Base-by-base conservation (phyloP, 2,329 filamentous ascomycete genomes). In the Aspergillus calidoustus region DNA sequence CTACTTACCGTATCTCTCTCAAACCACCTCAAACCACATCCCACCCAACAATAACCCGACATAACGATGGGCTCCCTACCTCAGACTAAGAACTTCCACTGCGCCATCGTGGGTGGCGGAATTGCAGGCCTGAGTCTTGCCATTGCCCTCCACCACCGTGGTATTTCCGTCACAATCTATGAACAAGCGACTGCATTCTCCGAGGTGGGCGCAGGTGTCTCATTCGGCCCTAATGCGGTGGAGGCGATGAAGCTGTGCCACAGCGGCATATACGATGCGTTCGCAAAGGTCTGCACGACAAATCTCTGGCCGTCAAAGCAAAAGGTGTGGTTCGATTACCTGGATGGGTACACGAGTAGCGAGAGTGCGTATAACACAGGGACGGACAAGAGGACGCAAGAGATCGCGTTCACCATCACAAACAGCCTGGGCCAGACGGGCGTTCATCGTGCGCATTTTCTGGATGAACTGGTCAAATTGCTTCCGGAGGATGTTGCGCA, bases 191-290 rank as follows among this genome's bases (percentile, higher is more conserved):
- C 66, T 1, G 70, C 76, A 22, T 79, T 78, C 57, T 68, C 67
- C 13, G 76, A 77, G 60, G 75, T 78, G 31, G 76, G 76, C 7
- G 75, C 76, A 2, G 75, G 75, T 1, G 74, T 78, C 48, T 76
- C 74, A 31, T 77, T 78, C 59, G 74, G 72, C 9, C 69, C 73
- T n/a, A 78, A 78, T 50, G 76, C 76, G 2, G 64, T 68, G n/a
- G 57, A 69, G 11, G 66, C 65, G 2, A 69, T 70, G 67, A 69
- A 67, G 25, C 51, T 55, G 30, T 64, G 67, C 62, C 68, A 69
- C 50, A 69, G 68, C 43, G 72, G 68, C 9, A 66, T 78, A 19
- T 63, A 77, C 17, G 68, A 75, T 43, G 67, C 70, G 2, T 76
- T 76, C 34, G 74, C 63, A 63, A 74, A 58, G 61, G 69, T 65